These are phyloP conservation scores for Phytophthora idaei DNA, from an alignment of 352 stramenopile genomes.

Conservation along the genomic window DNA sequence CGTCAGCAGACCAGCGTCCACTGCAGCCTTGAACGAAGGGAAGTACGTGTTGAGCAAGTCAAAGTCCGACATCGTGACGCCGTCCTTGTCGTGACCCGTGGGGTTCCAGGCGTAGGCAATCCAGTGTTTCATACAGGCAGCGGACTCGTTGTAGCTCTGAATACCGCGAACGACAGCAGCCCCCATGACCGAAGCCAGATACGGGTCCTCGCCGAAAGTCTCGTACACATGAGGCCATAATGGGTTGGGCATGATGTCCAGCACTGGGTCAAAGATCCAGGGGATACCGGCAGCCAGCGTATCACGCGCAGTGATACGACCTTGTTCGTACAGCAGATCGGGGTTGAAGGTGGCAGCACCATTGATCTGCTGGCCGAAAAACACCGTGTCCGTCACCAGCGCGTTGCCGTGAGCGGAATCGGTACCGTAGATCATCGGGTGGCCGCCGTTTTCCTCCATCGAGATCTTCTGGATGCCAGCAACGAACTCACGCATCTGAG, in stretches of 20 bases:
- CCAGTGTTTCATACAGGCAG: conserved; percentile 87
- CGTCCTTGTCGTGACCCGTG: conserved; percentile 77
- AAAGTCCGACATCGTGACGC: conserved; percentile 62
- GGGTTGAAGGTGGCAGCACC: conserved; percentile 86
- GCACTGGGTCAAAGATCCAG: conserved; percentile 89
- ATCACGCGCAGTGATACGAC: conserved; percentile 44
- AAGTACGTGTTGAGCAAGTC: conserved; percentile 81
- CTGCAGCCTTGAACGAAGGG: conserved; percentile 71
- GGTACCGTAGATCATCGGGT: conserved; percentile 40
- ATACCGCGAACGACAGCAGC: conserved; percentile 68
- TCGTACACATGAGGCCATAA: conserved; percentile 89
- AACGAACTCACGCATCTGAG: conserved; percentile 68
- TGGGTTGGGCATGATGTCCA: conserved; percentile 80
- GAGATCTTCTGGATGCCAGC: conserved; percentile 76
- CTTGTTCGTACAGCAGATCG: conserved; percentile 61
- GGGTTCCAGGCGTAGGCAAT: conserved; percentile 79
- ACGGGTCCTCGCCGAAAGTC: conserved; percentile 92
- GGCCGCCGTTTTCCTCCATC: conserved; percentile 44
- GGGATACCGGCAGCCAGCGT: conserved; percentile 79
- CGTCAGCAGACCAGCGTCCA: conserved; percentile 70
- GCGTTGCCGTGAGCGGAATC: conserved; percentile 89
- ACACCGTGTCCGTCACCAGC: conserved; percentile 58
- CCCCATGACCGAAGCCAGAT: conserved; percentile 74
- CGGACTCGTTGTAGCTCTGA: conserved; percentile 60
- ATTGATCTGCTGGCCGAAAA: conserved; percentile 86